These are phyloP conservation scores for Amphicarpaea edgeworthii DNA, from an alignment of 306 rosid genomes.

Conservation along the genomic window DNA sequence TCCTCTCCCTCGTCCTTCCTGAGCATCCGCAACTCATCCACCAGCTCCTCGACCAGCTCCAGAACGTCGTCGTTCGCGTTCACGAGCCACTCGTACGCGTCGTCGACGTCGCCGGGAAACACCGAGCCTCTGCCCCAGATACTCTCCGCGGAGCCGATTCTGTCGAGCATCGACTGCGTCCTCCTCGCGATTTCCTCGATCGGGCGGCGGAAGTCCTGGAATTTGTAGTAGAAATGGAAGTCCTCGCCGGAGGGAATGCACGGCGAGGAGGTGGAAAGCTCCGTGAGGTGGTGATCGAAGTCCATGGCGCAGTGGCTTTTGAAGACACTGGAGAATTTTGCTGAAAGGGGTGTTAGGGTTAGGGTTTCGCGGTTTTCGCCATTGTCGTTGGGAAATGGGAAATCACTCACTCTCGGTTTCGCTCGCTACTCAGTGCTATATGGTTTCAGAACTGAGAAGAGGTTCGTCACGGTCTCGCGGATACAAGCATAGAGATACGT, in stretches of 20 bases:
- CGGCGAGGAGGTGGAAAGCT: conserved; percentile 64
- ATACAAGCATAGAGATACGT: background rate
- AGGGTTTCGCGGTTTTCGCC: conserved; percentile 53
- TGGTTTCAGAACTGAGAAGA: background rate
- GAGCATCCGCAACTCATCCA: conserved; percentile 63
- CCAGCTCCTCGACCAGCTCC: conserved; percentile 67
- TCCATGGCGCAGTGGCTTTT: conserved; percentile 50
- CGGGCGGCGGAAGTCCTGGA: conserved; percentile 69
- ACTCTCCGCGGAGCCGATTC: conserved; percentile 58
- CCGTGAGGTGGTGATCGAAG: conserved; percentile 49
- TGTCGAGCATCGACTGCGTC: conserved; percentile 68
- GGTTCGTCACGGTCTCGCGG: background rate
- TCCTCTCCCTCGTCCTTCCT: conserved; percentile 56
- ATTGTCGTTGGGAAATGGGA: conserved; percentile 28
- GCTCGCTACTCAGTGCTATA: background rate
- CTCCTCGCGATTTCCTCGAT: conserved; percentile 55
- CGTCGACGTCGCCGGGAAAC: conserved; percentile 75
- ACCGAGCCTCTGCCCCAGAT: conserved; percentile 64
- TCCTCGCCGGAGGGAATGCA: conserved; percentile 66
- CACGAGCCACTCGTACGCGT: conserved; percentile 87
- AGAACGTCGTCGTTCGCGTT: conserved; percentile 75
- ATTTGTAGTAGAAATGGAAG: conserved; percentile 74
- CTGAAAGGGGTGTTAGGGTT: conserved; percentile 37
- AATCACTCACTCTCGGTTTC: background rate
- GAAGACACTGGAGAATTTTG: background rate